Evolutionary conservation across 805 yeast genomes (phyloP).

Genomic region (Wickerhamiella nectarea): DNA sequence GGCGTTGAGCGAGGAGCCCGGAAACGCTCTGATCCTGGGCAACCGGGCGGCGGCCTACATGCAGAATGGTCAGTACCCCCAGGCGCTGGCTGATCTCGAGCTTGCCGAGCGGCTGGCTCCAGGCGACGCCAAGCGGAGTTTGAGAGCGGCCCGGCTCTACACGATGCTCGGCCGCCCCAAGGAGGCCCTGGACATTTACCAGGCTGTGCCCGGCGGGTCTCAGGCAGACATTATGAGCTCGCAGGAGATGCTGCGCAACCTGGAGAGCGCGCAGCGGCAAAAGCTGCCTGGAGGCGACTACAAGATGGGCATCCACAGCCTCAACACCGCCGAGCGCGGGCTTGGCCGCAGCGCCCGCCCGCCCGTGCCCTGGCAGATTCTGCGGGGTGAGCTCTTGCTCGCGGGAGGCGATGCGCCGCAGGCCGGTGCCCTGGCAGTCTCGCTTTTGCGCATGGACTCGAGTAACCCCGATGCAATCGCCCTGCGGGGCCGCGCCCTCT

Average conservation of each 20-base stretch:
- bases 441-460: constrained; percentile 25
- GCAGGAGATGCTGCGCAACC: constrained; percentile 27
- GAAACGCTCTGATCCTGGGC: constrained; percentile 26
- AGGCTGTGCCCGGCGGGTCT: constrained; percentile 15
- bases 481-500: constrained; percentile 28
- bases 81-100: constrained; percentile 27
- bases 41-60: constrained; percentile 30
- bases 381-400: constrained; percentile 22
- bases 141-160: constrained; percentile 27
- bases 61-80: constrained; percentile 24
- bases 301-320: constrained; percentile 26
- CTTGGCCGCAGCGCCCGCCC: constrained; percentile 25
- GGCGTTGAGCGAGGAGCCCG: constrained; percentile 29
- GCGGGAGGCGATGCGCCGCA: constrained; percentile 24
- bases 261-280: constrained; percentile 25
- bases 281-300: constrained; percentile 17
- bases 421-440: constrained; percentile 28
- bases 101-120: constrained; percentile 24
- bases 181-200: constrained; percentile 24
- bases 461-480: constrained; percentile 30
- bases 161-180: constrained; percentile 26
- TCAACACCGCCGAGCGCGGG: constrained; percentile 27
- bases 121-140: constrained; percentile 24
- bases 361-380: constrained; percentile 27
- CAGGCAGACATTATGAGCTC: constrained; percentile 22